These are phyloP conservation scores for Metarhizium humberi DNA, from an alignment of 2,329 filamentous ascomycete species.

Conservation along the genomic window DNA sequence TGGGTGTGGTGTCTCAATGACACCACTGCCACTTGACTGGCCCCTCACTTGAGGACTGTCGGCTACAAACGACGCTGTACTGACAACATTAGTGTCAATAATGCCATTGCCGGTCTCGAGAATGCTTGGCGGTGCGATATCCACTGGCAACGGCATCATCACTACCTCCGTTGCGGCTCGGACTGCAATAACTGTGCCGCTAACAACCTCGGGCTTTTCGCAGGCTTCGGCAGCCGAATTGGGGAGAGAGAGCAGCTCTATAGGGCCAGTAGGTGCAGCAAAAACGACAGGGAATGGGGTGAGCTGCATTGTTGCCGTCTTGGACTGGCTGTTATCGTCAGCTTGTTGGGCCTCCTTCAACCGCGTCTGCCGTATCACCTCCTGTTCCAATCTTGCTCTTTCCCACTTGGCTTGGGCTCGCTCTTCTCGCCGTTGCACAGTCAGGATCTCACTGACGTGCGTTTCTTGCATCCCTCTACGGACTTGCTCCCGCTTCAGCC, in stretches of 20 bases:
- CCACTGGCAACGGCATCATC: neutral
- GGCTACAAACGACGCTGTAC: neutral
- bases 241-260: slow-evolving; percentile 27
- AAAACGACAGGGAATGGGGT: neutral
- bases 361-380: slow-evolving; percentile 66
- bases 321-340: slow-evolving; percentile 12
- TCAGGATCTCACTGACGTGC: slow-evolving; percentile 75
- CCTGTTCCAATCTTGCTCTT: slow-evolving; percentile 76
- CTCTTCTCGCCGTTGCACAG: slow-evolving; percentile 66
- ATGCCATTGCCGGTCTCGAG: neutral
- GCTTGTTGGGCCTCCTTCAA: slow-evolving; percentile 32
- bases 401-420: slow-evolving; percentile 82
- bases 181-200: neutral
- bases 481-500: slow-evolving; percentile 76
- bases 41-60: neutral
- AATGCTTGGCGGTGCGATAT: neutral
- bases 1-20: neutral
- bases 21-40: neutral
- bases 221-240: slow-evolving; percentile 3
- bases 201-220: neutral
- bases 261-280: slow-evolving; percentile 34
- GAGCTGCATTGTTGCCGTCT: neutral
- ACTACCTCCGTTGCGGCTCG: neutral
- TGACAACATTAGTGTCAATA: neutral
- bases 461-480: slow-evolving; percentile 53